Conservation (phyloP, 345 rosid species). For the Corymbia maculata region DNA sequence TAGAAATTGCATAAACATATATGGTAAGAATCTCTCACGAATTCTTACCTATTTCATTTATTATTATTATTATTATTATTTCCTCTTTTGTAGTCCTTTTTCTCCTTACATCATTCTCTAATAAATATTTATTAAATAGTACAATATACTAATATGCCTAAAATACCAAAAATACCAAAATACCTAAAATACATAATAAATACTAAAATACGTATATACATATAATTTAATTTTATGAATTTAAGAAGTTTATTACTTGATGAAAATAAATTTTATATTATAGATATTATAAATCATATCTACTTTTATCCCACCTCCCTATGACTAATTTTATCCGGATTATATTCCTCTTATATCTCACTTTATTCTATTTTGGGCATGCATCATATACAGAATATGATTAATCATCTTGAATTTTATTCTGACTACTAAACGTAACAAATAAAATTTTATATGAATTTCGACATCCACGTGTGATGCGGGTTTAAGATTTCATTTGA, state of each 20-base stretch:
- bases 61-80: too few species aligned
- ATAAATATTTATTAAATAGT: background rate
- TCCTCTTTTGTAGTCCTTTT: too few species aligned
- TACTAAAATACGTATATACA: too few species aligned
- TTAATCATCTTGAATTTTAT: background rate
- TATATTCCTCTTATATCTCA: too few species aligned
- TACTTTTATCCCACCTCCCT: background rate
- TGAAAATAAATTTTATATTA: too few species aligned
- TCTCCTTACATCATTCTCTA: background rate
- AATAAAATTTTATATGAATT: too few species aligned
- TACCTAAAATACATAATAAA: background rate
- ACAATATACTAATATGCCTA: background rate
- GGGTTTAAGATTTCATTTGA: background rate
- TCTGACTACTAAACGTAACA: rapidly evolving
- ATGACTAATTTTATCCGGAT: too few species aligned
- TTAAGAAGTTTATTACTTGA: background rate
- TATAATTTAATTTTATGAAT: too few species aligned
- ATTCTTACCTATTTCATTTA: background rate
- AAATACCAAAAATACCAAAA: background rate
- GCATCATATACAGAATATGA: background rate
- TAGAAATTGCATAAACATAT: background rate
- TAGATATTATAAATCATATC: too few species aligned
- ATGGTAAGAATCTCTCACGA: background rate
- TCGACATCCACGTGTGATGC: background rate
- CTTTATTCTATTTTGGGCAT: background rate